Conservation (phyloP, 768 basidiomycete genomes). For the Tricholoma terreum region DNA sequence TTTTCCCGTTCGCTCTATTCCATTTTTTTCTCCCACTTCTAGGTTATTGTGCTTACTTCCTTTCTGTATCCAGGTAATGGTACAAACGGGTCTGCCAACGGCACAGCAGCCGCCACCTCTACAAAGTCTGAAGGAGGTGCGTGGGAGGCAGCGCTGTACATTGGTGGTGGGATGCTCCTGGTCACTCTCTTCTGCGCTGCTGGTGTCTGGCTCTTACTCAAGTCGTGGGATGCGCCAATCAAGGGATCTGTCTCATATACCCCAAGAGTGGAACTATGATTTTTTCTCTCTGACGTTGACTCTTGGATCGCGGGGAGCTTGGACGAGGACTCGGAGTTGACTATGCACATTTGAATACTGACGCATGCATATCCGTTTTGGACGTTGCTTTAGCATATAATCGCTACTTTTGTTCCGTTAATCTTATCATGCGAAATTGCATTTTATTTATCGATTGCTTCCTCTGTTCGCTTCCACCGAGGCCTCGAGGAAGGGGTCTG, state of each 20-base stretch:
- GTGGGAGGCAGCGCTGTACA: constrained; percentile 28
- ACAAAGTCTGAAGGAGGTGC: constrained; percentile 11
- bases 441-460: too few species aligned
- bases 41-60: neutral
- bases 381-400: too few species aligned
- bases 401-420: too few species aligned
- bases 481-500: too few species aligned
- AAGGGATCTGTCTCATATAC: neutral
- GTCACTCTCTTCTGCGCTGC: constrained; percentile 10
- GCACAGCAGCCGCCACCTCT: neutral
- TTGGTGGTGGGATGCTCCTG: constrained; percentile 15
- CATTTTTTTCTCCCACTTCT: neutral
- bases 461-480: too few species aligned
- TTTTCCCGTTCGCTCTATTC: constrained; percentile 1
- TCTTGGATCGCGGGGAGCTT: neutral
- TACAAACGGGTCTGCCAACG: neutral
- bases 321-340: neutral
- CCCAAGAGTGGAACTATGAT: neutral
- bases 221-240: neutral
- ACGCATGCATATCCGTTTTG: too few species aligned
- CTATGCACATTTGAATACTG: too few species aligned
- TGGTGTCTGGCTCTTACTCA: constrained; percentile 6
- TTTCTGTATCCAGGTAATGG: neutral
- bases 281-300: neutral
- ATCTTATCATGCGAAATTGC: too few species aligned